These are phyloP conservation scores for Ophiostoma australiae DNA, from an alignment of 2,329 filamentous ascomycete species.

Conservation along the genomic window DNA sequence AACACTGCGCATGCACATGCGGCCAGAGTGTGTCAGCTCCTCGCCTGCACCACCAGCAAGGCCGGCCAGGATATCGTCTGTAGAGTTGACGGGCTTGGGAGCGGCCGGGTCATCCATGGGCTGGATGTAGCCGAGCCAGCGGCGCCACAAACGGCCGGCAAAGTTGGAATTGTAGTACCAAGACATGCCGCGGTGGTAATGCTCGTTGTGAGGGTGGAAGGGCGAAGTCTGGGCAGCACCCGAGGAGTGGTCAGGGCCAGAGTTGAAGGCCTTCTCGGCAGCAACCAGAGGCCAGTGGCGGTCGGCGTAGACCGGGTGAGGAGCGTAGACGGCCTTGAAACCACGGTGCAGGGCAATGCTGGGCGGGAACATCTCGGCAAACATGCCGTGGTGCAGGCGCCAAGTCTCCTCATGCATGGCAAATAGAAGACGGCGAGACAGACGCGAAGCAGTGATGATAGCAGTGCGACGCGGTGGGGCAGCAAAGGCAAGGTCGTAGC, in stretches of 20 bases:
- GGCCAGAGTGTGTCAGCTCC: slow-evolving; percentile 51
- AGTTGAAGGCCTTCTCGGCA: slow-evolving; percentile 74
- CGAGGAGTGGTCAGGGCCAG: slow-evolving; percentile 61
- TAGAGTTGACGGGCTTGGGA: slow-evolving; percentile 37
- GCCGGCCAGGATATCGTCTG: slow-evolving; percentile 35
- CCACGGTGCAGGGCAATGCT: slow-evolving; percentile 68
- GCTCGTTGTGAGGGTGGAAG: slow-evolving; percentile 66
- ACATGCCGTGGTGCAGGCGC: slow-evolving; percentile 65
- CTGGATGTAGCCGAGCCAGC: slow-evolving; percentile 65
- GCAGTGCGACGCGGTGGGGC: slow-evolving; percentile 63
- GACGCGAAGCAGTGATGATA: slow-evolving; percentile 65
- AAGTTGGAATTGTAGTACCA: slow-evolving; percentile 85
- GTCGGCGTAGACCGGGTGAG: slow-evolving; percentile 76
- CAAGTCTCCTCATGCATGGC: slow-evolving; percentile 73
- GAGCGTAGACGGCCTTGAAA: slow-evolving; percentile 72
- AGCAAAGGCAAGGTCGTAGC: slow-evolving; percentile 52
- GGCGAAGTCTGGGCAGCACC: slow-evolving; percentile 54
- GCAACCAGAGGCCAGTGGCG: slow-evolving; percentile 66
- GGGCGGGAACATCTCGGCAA: slow-evolving; percentile 73
- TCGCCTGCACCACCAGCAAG: slow-evolving; percentile 43
- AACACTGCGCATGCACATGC: slow-evolving; percentile 76
- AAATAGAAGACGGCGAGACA: slow-evolving; percentile 60
- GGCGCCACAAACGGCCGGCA: slow-evolving; percentile 68
- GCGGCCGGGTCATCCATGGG: slow-evolving; percentile 24
- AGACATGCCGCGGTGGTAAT: slow-evolving; percentile 74